A percentile compares a stretch with the other conserved stretches of the same genome.
Conservation (phyloP, 176 grass and related monocot genomes). For the Alloteropsis semialata region DNA sequence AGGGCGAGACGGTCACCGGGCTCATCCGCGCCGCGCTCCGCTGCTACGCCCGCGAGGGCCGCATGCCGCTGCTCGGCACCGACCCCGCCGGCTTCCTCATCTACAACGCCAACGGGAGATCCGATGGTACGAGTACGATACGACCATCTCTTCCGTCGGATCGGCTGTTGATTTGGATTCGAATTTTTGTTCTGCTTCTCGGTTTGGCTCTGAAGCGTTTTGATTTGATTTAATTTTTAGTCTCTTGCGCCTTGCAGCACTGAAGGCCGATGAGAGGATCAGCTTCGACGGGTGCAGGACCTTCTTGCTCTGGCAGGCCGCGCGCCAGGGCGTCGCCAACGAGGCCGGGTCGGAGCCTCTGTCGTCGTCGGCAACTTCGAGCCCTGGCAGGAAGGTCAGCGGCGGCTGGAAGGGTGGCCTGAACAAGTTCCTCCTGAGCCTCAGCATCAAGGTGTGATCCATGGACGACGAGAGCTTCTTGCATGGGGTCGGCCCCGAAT, state of each 20-base stretch:
- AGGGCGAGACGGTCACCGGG: no score
- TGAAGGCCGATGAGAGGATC: constrained; percentile 39
- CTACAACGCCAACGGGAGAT: no score
- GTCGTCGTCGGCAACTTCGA: not conserved
- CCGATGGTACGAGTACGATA: not conserved
- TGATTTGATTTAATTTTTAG: no score
- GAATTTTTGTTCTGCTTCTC: no score
- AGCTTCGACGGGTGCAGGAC: constrained; percentile 54
- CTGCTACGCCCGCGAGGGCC: no score
- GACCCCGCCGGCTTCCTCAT: no score
- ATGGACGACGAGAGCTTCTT: not conserved
- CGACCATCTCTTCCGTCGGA: not conserved
- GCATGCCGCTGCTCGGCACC: no score
- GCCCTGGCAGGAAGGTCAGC: not conserved
- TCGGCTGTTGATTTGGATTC: no score
- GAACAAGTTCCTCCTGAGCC: constrained; percentile 58
- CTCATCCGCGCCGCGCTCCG: no score
- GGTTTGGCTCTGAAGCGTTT: no score
- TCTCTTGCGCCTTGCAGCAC: no score
- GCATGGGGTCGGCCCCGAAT: not conserved
- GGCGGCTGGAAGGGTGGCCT: constrained; percentile 50
- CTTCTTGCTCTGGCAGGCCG: constrained; percentile 69
- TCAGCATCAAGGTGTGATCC: constrained; percentile 57
- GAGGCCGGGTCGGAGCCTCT: not conserved
- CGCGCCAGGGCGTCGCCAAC: not conserved